Conservation (phyloP, 257 asterid species). For the Asclepias syriaca region DNA sequence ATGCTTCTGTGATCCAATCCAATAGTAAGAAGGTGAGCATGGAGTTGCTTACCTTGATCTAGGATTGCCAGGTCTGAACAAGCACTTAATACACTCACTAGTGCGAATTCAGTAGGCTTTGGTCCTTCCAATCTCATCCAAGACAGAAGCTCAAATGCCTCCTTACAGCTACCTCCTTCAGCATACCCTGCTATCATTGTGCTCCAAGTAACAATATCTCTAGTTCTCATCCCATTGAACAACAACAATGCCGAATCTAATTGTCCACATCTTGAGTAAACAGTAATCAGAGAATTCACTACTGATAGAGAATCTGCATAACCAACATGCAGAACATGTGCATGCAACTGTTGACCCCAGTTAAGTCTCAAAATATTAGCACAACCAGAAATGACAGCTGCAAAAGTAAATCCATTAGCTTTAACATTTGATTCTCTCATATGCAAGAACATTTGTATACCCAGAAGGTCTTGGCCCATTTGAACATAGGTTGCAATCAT, state of each 20-base stretch:
- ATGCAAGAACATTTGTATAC: conserved; percentile 46
- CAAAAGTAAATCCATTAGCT: conserved; percentile 80
- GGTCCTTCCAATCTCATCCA: conserved; percentile 80
- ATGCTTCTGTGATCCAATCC: conserved; percentile 59
- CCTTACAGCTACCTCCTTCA: conserved; percentile 69
- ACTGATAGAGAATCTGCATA: conserved; percentile 49
- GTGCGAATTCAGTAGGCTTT: conserved; percentile 77
- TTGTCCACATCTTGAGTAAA: conserved; percentile 71
- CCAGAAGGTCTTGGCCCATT: conserved; percentile 53
- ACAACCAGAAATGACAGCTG: conserved; percentile 69
- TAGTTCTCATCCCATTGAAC: conserved; percentile 48
- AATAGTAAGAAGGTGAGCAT: conserved; percentile 54
- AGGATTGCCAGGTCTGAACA: conserved; percentile 77
- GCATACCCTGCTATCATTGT: conserved; percentile 77
- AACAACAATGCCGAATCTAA: conserved; percentile 37
- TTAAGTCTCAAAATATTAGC: conserved; percentile 54
- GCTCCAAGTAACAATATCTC: conserved; percentile 86
- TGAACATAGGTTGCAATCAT: conserved; percentile 59
- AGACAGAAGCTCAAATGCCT: conserved; percentile 59
- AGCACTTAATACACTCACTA: conserved; percentile 64
- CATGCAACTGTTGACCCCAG: conserved; percentile 79
- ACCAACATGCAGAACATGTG: conserved; percentile 57
- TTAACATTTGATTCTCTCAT: conserved; percentile 50
- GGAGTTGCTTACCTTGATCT: conserved; percentile 81
- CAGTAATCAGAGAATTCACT: conserved; percentile 67